Conservation (phyloP, 441 rosid species). For the Euphorbia celastroides region DNA sequence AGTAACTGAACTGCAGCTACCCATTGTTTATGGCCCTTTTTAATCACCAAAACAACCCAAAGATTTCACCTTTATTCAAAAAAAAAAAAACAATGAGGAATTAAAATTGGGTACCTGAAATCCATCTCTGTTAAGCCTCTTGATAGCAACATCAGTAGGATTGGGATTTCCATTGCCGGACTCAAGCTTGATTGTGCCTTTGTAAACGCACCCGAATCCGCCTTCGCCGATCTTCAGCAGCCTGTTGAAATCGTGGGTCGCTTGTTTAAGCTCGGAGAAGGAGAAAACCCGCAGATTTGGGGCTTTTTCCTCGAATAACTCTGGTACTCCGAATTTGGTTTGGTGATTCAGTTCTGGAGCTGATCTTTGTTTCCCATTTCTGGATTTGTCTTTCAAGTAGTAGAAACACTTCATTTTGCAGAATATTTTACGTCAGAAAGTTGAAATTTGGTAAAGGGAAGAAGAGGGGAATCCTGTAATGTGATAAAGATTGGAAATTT, state of each 20-base stretch:
- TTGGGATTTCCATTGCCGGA: constrained; percentile 37
- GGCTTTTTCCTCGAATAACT: constrained; percentile 57
- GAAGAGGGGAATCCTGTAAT: neutral
- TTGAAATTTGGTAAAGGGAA: neutral
- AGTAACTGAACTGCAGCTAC: too few species aligned
- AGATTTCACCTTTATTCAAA: too few species aligned
- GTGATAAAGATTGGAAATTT: neutral
- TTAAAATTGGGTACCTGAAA: constrained; percentile 37
- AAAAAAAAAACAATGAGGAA: neutral
- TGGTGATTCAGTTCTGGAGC: constrained; percentile 50
- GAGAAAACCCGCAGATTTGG: constrained; percentile 58
- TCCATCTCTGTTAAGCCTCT: constrained; percentile 48
- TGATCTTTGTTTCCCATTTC: constrained; percentile 36
- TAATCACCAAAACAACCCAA: too few species aligned
- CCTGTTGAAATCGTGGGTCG: constrained; percentile 55
- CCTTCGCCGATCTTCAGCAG: constrained; percentile 74
- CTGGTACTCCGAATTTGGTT: constrained; percentile 57
- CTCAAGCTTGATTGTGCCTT: constrained; percentile 44
- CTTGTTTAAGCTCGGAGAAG: constrained; percentile 56
- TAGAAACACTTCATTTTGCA: constrained; percentile 46
- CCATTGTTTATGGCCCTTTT: too few species aligned
- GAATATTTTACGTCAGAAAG: neutral
- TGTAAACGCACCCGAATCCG: constrained; percentile 71
- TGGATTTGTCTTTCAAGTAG: constrained; percentile 46
- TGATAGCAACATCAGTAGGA: constrained; percentile 35